Conservation (phyloP, 495 filamentous ascomycete genomes). For the Aspergillus carlsbadensis region DNA sequence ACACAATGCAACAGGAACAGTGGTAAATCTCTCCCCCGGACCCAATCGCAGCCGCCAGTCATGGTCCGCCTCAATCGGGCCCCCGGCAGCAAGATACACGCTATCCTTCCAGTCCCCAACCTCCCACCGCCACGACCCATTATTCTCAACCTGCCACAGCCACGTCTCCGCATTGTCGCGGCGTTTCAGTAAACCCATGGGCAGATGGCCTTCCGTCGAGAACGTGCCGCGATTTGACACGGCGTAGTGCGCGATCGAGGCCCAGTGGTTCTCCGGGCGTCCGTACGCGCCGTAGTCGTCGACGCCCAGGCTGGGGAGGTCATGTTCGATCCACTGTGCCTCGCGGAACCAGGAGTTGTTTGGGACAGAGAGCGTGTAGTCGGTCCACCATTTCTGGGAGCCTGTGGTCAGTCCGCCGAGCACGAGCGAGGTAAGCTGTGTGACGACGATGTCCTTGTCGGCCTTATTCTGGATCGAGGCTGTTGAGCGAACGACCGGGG, state of each 20-base stretch:
- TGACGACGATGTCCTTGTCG: constrained; percentile 8
- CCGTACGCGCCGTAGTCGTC: constrained; percentile 23
- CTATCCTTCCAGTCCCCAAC: constrained; percentile 26
- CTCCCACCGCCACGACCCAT: constrained; percentile 29
- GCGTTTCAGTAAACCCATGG: constrained; percentile 19
- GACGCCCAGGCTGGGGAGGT: constrained; percentile 19
- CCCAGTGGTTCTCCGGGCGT: constrained; percentile 15
- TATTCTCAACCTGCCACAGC: constrained; percentile 30
- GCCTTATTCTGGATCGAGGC: constrained; percentile 15
- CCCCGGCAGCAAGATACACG: constrained; percentile 21
- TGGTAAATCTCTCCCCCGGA: constrained; percentile 16
- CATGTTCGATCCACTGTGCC: constrained; percentile 22
- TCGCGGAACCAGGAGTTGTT: constrained; percentile 29
- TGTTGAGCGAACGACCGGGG: constrained; percentile 12
- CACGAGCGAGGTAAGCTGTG: constrained; percentile 19
- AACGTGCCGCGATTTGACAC: constrained; percentile 22
- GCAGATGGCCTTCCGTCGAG: constrained; percentile 20
- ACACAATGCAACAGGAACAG: constrained; percentile 19
- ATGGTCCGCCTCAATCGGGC: constrained; percentile 19
- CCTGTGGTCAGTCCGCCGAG: constrained; percentile 19
- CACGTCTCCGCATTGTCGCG: constrained; percentile 17
- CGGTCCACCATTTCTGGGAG: constrained; percentile 18
- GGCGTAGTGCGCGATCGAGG: constrained; percentile 8
- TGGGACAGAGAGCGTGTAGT: constrained; percentile 16
- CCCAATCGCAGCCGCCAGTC: constrained; percentile 15